phyloP scores from a whole-genome alignment of 192 early-diverging fungal genomes.

The Pecoramyces ruminantium region DNA sequence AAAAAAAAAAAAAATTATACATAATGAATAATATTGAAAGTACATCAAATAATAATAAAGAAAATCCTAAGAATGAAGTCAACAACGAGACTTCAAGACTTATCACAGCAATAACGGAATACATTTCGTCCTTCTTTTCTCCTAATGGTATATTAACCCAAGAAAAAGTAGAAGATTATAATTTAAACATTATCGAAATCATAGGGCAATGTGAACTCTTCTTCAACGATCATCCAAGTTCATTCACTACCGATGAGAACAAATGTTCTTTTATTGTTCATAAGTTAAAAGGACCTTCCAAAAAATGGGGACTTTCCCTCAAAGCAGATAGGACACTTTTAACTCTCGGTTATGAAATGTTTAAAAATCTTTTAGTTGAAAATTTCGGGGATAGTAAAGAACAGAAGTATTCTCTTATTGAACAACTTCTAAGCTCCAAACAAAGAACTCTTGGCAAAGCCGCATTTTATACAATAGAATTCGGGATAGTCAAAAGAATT shows the following conservation, averaged over 20 bases:
- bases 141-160: too few relatives aligned
- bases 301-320: background rate
- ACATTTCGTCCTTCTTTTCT: too few relatives aligned
- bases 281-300: background rate
- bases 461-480: background rate
- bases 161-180: too few relatives aligned
- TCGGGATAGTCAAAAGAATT: background rate
- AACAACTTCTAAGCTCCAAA: background rate
- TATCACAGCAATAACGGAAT: too few relatives aligned
- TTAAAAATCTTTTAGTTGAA: background rate
- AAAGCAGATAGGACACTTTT: background rate
- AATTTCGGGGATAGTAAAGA: background rate
- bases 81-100: too few relatives aligned
- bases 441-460: background rate
- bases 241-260: background rate
- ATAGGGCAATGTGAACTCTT: too few relatives aligned
- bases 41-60: too few relatives aligned
- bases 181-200: too few relatives aligned
- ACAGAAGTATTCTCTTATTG: background rate
- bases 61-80: too few relatives aligned
- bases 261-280: background rate
- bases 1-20: too few relatives aligned
- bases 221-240: background rate
- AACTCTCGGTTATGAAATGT: background rate
- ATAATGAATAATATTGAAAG: too few relatives aligned